These are phyloP conservation scores for Cadophora malorum DNA, from an alignment of 2,329 filamentous ascomycete species.

Conservation along the genomic window DNA sequence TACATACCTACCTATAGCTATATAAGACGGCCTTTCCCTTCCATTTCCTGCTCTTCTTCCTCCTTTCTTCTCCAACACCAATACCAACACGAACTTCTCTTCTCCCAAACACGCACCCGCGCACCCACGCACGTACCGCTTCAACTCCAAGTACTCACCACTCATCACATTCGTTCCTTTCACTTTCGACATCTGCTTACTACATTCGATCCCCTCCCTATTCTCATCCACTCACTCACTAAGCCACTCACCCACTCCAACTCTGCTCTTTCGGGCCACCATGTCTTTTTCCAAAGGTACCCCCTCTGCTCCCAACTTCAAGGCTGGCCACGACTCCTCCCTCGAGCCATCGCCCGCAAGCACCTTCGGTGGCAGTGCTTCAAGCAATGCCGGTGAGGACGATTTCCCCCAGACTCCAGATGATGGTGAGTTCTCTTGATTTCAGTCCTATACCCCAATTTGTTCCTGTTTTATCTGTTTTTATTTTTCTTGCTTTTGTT, in stretches of 20 bases:
- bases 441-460: not conserved
- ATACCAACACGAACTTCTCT: not conserved
- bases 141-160: not conserved
- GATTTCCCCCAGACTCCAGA: constrained; percentile 32
- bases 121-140: constrained; percentile 6
- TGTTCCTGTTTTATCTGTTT: not conserved
- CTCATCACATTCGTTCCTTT: constrained; percentile 7
- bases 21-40: not conserved
- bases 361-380: constrained; percentile 37
- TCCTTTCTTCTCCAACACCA: not conserved
- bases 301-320: constrained; percentile 21
- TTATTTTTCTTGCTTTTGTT: not conserved
- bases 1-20: not conserved
- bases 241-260: not conserved
- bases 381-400: constrained; percentile 36
- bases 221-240: not conserved
- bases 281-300: constrained; percentile 26
- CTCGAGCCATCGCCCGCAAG: constrained; percentile 39
- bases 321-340: constrained; percentile 23
- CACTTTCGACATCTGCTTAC: constrained; percentile 3
- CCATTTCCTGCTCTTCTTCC: not conserved
- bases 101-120: not conserved
- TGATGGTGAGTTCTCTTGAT: constrained; percentile 33
- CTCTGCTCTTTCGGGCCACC: constrained; percentile 16
- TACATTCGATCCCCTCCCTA: not conserved